phyloP scores from a whole-genome alignment of 2,329 filamentous ascomycete genomes.

The Ploettnerulaceae sp. region DNA sequence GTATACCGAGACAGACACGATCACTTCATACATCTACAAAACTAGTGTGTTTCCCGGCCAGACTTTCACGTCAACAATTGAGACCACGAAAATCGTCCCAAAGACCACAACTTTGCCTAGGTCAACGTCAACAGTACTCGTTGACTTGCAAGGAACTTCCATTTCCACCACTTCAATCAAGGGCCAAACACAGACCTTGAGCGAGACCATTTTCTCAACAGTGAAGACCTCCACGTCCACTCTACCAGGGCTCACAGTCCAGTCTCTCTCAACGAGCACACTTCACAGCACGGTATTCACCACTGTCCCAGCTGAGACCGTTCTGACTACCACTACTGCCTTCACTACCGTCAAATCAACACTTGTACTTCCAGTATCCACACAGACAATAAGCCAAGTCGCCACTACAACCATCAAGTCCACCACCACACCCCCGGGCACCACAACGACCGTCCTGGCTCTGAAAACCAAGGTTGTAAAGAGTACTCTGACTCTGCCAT shows the following conservation, averaged over 20 bases:
- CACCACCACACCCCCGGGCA: not conserved
- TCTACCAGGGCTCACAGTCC: not conserved
- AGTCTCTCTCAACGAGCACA: not conserved
- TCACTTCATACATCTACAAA: slow-evolving; percentile 10
- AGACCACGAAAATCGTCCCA: slow-evolving; percentile 5
- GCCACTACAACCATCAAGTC: slow-evolving; percentile 1
- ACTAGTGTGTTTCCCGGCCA: slow-evolving; percentile 8
- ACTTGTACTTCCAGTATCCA: not conserved
- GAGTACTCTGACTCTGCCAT: not conserved
- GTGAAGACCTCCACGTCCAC: slow-evolving; percentile 7
- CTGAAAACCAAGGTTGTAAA: not conserved
- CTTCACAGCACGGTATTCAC: not conserved
- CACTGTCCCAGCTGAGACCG: not conserved
- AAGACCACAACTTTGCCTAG: slow-evolving; percentile 11
- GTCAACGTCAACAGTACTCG: slow-evolving; percentile 4
- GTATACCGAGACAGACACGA: slow-evolving; percentile 7
- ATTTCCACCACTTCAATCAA: slow-evolving; percentile 10
- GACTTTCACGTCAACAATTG: slow-evolving; percentile 6
- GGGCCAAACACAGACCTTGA: slow-evolving; percentile 3
- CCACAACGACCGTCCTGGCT: not conserved
- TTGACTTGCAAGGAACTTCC: slow-evolving; percentile 11
- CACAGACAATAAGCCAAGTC: not conserved
- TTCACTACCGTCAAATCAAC: not conserved
- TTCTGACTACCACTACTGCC: not conserved
- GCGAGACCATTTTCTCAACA: slow-evolving; percentile 5